Evolutionary conservation across 257 asterid genomes (phyloP), one percentile per base, ranked within the genome.

Genomic region (Pogostemon cablin): DNA sequence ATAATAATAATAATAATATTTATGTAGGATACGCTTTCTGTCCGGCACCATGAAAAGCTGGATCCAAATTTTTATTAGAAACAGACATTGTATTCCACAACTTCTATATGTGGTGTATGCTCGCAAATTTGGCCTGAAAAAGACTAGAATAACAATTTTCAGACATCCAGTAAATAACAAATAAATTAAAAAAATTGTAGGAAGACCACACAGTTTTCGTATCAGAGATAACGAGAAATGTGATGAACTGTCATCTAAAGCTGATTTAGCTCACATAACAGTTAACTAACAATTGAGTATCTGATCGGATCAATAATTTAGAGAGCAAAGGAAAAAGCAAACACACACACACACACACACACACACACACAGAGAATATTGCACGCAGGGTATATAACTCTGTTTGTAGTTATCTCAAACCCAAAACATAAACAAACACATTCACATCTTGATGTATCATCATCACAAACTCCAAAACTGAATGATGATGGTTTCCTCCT

Each of bases 1-100:
- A 12, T 39, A 38, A 6, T 5, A 4, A 62, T 49, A 54, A 11
- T 59, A 63, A 72, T 41, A 11, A 69, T 2, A 55, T 74, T 39
- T 56, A 57, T 40, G 71, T 10, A 87, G 97, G 98, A 93, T 93
- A 93, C 98, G 91, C 95, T 82, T 90, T 90, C 74, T 88, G 96
- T 63, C 98, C 98, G 9, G 97, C 97, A 67, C 95, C 96, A 72
- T 90, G 97, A 77, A 93, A 93, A 82, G 92, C 90, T 71, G 97
- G 87, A 85, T 93, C 98, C 83, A 90, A 69, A 75, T 90, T 91
- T 84, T 79, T 93, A 92, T 87, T 86, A 62, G 98, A 93, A 75
- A 90, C 95, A 77, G 96, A 78, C 98, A 93, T 93, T 40, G 65
- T 81, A 81, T 72, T 78, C 20, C 50, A 54, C 67, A 71, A 79